phyloP scores from a whole-genome alignment of 2,329 filamentous ascomycete genomes.

The Neofusicoccum sp. region DNA sequence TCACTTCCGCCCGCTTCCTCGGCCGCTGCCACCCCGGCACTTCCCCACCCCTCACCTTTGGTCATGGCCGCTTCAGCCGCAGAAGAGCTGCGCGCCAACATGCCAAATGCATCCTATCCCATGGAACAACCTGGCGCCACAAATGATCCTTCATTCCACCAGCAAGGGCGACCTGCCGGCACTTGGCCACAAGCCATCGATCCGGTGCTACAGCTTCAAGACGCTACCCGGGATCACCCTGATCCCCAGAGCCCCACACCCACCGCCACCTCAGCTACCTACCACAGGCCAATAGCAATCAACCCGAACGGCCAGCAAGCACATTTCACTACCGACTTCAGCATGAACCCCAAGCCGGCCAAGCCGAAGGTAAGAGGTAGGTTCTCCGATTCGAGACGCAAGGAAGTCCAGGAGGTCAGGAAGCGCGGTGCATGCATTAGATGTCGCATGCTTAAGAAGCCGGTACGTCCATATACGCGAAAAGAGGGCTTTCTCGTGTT shows the following conservation, averaged over 20 bases:
- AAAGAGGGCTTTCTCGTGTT: background rate
- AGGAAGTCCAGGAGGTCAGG: constrained; percentile 59
- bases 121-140: constrained; percentile 34
- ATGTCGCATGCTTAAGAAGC: constrained; percentile 64
- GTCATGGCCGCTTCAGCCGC: constrained; percentile 42
- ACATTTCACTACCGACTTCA: constrained; percentile 40
- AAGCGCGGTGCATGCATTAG: constrained; percentile 62
- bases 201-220: constrained; percentile 28
- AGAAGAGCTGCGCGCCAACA: constrained; percentile 34
- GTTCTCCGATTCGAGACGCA: constrained; percentile 56
- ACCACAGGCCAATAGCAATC: constrained; percentile 39
- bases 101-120: constrained; percentile 34
- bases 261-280: constrained; percentile 19
- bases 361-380: constrained; percentile 53
- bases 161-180: constrained; percentile 28
- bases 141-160: constrained; percentile 36
- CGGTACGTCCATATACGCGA: constrained; percentile 27
- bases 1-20: constrained; percentile 16
- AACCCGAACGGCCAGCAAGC: constrained; percentile 28
- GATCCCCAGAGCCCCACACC: constrained; percentile 18
- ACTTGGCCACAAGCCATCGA: constrained; percentile 15
- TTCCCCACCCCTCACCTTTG: constrained; percentile 35
- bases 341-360: constrained; percentile 38
- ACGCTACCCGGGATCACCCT: constrained; percentile 31
- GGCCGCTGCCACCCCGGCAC: constrained; percentile 31